phyloP scores from a whole-genome alignment of 164 flowering plant species.

The Chloranthus sessilifolius region DNA sequence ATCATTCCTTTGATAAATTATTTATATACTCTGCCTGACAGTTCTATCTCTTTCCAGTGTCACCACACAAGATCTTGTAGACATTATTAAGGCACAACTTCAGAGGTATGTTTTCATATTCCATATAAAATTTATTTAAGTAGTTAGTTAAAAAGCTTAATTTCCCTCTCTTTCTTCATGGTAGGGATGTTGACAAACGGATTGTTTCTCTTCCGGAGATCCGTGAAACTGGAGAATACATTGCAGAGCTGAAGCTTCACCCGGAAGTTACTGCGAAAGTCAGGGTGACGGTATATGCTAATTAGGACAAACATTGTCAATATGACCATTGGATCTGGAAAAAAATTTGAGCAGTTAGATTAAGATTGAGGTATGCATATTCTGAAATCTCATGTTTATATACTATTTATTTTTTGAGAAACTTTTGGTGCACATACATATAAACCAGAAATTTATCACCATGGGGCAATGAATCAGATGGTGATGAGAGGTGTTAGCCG shows the following conservation, averaged over 20 bases:
- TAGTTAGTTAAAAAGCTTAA: slow-evolving; percentile 5
- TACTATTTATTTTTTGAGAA: too few species aligned
- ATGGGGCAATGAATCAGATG: too few species aligned
- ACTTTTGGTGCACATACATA: too few species aligned
- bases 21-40: slow-evolving; percentile 5
- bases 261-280: slow-evolving; percentile 85
- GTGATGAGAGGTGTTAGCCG: too few species aligned
- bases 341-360: slow-evolving; percentile 14
- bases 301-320: too few species aligned
- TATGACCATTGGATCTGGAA: too few species aligned
- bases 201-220: slow-evolving; percentile 81
- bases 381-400: too few species aligned
- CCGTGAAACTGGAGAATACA: slow-evolving; percentile 84
- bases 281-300: slow-evolving; percentile 68
- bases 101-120: slow-evolving; percentile 47
- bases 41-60: slow-evolving; percentile 47
- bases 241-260: slow-evolving; percentile 88
- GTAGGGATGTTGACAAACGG: slow-evolving; percentile 85
- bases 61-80: slow-evolving; percentile 90
- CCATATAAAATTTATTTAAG: too few species aligned
- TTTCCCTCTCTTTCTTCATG: not conserved
- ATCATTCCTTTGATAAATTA: not conserved
- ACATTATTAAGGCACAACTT: slow-evolving; percentile 91
- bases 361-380: too few species aligned
- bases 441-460: too few species aligned